Evolutionary conservation across 352 stramenopile genomes (phyloP).

Genomic region (Pythium angustatum): DNA sequence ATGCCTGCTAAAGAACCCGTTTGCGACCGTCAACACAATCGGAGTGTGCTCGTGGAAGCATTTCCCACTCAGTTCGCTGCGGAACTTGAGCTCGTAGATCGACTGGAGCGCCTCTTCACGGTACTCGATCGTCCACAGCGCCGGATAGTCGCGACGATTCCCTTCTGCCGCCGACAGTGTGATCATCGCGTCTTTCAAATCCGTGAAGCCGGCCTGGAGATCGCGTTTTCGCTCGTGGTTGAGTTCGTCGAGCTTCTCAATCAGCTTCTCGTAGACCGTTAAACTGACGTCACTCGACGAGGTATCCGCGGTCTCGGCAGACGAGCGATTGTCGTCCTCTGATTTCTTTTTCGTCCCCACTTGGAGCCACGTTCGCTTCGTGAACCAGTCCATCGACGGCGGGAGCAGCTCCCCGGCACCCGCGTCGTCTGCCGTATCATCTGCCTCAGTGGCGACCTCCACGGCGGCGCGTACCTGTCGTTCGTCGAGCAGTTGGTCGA

Average conservation of each 20-base stretch:
- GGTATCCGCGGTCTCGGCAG: neutral
- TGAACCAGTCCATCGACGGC: constrained; percentile 19
- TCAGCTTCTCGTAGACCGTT: neutral
- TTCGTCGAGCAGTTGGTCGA: constrained; percentile 5
- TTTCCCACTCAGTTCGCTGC: constrained; percentile 11
- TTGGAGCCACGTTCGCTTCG: neutral
- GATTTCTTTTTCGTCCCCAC: too few species aligned
- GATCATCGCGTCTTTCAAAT: too few species aligned
- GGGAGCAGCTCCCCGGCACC: constrained; percentile 9
- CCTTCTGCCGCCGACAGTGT: too few species aligned
- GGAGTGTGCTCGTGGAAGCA: constrained; percentile 24
- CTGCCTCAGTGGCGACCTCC: too few species aligned
- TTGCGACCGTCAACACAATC: constrained; percentile 3
- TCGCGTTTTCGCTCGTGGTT: too few species aligned
- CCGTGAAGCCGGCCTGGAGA: too few species aligned
- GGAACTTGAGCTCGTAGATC: constrained; percentile 6
- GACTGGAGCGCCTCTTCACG: neutral
- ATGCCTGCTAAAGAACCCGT: constrained; percentile 14
- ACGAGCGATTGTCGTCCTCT: too few species aligned
- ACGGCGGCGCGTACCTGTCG: neutral
- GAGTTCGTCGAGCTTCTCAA: too few species aligned
- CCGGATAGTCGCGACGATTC: constrained; percentile 18
- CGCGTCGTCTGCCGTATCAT: too few species aligned
- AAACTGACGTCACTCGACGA: too few species aligned
- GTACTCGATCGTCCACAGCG: constrained; percentile 16